Evolutionary conservation across 2,329 filamentous ascomycete species (phyloP), one percentile per base, ranked within the genome.

Genomic region (Lachnellula arida): DNA sequence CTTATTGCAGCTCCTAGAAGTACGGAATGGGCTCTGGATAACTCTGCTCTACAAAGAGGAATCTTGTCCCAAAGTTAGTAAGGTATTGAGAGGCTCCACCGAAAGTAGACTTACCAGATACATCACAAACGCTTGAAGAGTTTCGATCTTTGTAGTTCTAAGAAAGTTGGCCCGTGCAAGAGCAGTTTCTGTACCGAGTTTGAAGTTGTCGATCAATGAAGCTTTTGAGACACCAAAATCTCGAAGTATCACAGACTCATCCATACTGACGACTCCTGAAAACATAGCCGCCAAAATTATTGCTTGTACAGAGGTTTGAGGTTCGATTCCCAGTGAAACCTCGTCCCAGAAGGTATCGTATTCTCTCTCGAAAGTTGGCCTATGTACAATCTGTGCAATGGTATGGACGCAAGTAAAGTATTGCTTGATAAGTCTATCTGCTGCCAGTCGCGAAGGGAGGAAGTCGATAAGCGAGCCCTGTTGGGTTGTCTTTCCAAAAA

Each of bases 101-200:
- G 37, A 47, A 28, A 40, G 49, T 35, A 46, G 37, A 74, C 80
- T 72, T 70, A 88, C 84, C 72, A 91, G 75, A 61, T 90, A 91
- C 76, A 90, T 87, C 37, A 91, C 82, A 63, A 91, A 87, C 1
- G 86, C 87, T 67, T 91, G 88, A 64, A 92, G 75, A 0, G 85
- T 88, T 69, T 90, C 86, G n/a, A 89, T 73, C 61, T 84, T 86
- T 0, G 82, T 88, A 0, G 87, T 89, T 37, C 85, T 77, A 37
- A 91, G 71, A 56, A 91, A 88, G 66, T 88, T 86, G 4, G 88
- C 86, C 66, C 84, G 83, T 40, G 80, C 79, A 35, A 92, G 73
- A 3, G 86, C 82, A 25, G 80, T 78, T 71, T 91, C 88, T 6
- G 85, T 82, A 1, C 81, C 86, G 48, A 84, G 73, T 63, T 85